Percentiles rank a stretch among this genome's conserved stretches.
These are phyloP conservation scores for Cucurbita moschata DNA, from an alignment of 306 rosid species.

Conservation along the genomic window DNA sequence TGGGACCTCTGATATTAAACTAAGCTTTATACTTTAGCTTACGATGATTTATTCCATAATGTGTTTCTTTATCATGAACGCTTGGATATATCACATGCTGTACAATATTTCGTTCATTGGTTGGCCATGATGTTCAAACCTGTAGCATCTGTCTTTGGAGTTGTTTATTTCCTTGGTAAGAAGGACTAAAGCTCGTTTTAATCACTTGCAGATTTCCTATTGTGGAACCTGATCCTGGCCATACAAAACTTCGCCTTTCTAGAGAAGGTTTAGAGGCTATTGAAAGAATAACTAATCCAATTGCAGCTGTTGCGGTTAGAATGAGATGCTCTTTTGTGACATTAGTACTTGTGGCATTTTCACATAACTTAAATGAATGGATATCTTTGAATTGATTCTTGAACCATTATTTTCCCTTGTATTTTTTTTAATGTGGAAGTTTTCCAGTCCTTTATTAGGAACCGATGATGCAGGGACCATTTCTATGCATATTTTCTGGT, in stretches of 20 bases:
- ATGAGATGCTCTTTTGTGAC: neutral
- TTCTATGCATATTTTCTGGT: neutral
- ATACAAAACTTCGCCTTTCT: slow-evolving; percentile 84
- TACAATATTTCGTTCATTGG: neutral
- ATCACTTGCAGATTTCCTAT: slow-evolving; percentile 59
- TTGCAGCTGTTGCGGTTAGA: slow-evolving; percentile 86
- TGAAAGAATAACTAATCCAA: slow-evolving; percentile 64
- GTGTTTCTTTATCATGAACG: neutral
- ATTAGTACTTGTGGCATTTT: neutral
- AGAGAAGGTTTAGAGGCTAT: slow-evolving; percentile 83
- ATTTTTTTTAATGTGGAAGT: neutral
- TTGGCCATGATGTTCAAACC: neutral
- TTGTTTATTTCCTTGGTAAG: neutral
- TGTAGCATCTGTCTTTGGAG: neutral
- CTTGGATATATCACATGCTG: neutral
- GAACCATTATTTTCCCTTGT: neutral
- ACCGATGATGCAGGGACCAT: neutral
- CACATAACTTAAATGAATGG: neutral
- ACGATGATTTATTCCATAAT: neutral
- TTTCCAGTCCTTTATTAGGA: neutral
- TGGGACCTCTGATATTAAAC: neutral
- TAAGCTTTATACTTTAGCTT: neutral
- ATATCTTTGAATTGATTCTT: neutral
- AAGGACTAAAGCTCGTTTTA: slow-evolving; percentile 11
- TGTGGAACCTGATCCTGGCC: slow-evolving; percentile 85